Base-by-base conservation (phyloP, 495 filamentous ascomycete genomes). In the Thermochaetoides thermophila region DNA sequence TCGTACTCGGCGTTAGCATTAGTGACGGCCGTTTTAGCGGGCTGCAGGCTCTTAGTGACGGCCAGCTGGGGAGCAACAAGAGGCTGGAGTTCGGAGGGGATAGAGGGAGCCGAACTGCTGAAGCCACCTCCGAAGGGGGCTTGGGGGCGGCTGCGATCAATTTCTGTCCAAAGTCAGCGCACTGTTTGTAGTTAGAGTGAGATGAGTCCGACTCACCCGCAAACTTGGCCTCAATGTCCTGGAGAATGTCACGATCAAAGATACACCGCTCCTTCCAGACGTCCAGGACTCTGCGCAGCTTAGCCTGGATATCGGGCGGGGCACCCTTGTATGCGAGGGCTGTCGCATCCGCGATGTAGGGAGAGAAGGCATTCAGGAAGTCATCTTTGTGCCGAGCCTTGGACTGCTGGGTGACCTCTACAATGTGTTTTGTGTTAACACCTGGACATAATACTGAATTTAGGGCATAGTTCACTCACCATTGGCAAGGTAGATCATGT, bases 391-490 rank as follows among this genome's bases (percentile, higher is more conserved):
- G 72, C 26, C 85, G 79, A 14, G 78, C 83, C 50, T 87, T 91
- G 7, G 85, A 92, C 50, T 95, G 87, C 49, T 99, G 89, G 15
- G 78, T 77, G 27, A 99, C 83, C 64, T 99, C 89, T 92, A n/a
- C n/a, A n/a, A n/a, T n/a, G n/a, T 52, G 35, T 43, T 13, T 39
- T 13, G 31, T 16, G 41, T 59, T 23, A 57, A 55, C 32, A 41
- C 42, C 25, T 18, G n/a, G 7, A 13, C 25, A 14, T 12, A 40
- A 20, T 57, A 51, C 17, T 7, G 15, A 34, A 15, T 9, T 16
- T 22, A 16, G 11, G 17, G 6, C 17, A 5, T 20, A 12, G 28
- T 20, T 1, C 15, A 47, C 64, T 39, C 62, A 91, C 84, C 84
- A 61, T 99, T 99, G 30, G 85, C 86, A 24, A 99, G 74, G 52